A percentile compares a stretch with the other conserved stretches of the same genome.
phyloP scores from a whole-genome alignment of 306 rosid species.

The Carpinus fangiana region DNA sequence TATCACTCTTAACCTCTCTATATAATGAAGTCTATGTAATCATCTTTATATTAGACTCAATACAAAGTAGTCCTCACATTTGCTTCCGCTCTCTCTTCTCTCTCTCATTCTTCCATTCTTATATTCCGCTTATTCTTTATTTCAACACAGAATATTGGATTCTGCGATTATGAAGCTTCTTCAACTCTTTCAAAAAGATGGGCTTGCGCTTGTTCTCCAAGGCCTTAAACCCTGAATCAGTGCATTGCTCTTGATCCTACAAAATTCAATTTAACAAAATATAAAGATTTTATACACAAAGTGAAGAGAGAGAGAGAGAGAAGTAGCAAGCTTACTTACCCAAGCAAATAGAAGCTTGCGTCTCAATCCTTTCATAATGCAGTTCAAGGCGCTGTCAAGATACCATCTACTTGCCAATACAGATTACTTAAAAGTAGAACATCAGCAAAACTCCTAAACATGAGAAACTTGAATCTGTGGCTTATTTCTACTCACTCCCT shows the following conservation, averaged over 20 bases:
- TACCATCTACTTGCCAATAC: slow-evolving; percentile 17
- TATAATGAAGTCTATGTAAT: no score
- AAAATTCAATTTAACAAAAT: background rate
- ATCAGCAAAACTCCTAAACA: background rate
- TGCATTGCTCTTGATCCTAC: slow-evolving; percentile 35
- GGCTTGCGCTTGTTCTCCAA: slow-evolving; percentile 36
- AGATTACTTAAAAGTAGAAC: background rate
- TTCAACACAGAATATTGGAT: background rate
- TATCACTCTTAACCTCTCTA: no score
- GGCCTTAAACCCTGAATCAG: slow-evolving; percentile 25
- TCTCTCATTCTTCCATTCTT: no score
- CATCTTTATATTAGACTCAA: no score
- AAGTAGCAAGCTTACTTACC: slow-evolving; percentile 3
- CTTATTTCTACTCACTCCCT: slow-evolving; percentile 20
- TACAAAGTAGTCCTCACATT: no score
- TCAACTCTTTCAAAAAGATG: slow-evolving; percentile 35
- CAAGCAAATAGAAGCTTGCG: slow-evolving; percentile 34
- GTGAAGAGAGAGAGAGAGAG: no score
- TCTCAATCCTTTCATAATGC: slow-evolving; percentile 27
- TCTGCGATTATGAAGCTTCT: slow-evolving; percentile 16
- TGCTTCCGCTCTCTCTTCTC: no score
- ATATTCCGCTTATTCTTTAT: no score
- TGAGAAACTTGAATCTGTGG: background rate
- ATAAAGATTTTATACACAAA: no score
- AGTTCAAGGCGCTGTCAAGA: slow-evolving; percentile 28